Evolutionary conservation across 345 rosid genomes (phyloP), one percentile per base, ranked within the genome.

Genomic region (Turnera subulata): DNA sequence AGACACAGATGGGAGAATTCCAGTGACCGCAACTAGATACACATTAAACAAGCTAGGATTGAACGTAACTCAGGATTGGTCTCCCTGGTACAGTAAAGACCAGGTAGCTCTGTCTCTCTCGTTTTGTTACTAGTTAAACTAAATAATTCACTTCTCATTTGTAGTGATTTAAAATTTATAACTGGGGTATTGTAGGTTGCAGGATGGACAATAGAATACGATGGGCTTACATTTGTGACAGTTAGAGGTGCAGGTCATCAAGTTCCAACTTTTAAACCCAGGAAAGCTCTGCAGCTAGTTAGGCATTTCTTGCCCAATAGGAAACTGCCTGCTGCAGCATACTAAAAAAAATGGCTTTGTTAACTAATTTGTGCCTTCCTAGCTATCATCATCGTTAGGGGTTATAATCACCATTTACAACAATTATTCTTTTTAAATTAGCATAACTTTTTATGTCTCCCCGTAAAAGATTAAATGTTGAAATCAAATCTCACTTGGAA

Each of bases 1-100:
- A 56, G 97, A 90, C 53, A 84, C 92, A 6, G 97, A 90, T 25
- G 97, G 97, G 44, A 83, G 97, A 69, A 76, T 90, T 50, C 97
- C 92, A 0, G 90, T 90, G 38, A 84, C 92, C 0, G 53, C 88
- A 42, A 90, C 95, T 0, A 77, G 97, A 68, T 84, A 71, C 59
- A 58, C 88, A 4, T 56, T 90, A 66, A 78, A 64, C 54, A 90
- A 90, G 67, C 92, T 86, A 25, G 92, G 92, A 17, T 69, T 90
- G 6, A 75, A 74, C 39, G 80, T 70, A 1, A 56, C 64, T 16
- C 57, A 84, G 65, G 86, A 76, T 15, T 90, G 97, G 97, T 76
- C 74, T 47, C 90, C 97, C 22, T 90, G 95, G 95, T 90, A 82
- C 72, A 53, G 62, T 26, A 47, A 64, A 15, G 63, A 61, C 52